A percentile compares a stretch with the other conserved stretches of the same genome.
These are phyloP conservation scores for Lyophyllum semitale DNA, from an alignment of 768 basidiomycete genomes.

Conservation along the genomic window DNA sequence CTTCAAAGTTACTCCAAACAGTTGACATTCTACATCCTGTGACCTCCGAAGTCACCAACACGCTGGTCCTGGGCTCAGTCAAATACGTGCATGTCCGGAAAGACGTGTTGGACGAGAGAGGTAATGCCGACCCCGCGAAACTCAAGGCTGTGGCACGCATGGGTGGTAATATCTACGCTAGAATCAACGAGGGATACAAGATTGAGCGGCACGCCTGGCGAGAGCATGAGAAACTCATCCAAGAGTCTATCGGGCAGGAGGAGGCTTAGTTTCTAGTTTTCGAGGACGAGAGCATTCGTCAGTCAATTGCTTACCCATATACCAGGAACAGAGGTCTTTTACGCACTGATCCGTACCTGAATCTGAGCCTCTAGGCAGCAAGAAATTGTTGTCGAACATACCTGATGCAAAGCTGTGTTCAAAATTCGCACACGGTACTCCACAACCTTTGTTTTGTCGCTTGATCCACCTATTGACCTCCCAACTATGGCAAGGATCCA, in stretches of 20 bases:
- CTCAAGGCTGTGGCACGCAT: slow-evolving; percentile 52
- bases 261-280: no score
- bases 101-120: slow-evolving; percentile 45
- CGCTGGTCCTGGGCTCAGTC: slow-evolving; percentile 52
- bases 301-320: neutral
- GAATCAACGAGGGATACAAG: slow-evolving; percentile 47
- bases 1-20: slow-evolving; percentile 40
- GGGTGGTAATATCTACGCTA: slow-evolving; percentile 52
- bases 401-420: neutral
- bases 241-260: neutral
- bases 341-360: neutral
- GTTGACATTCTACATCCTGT: slow-evolving; percentile 43
- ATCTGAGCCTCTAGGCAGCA: neutral
- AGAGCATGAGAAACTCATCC: slow-evolving; percentile 18
- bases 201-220: slow-evolving; percentile 57
- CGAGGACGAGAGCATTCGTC: neutral
- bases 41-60: slow-evolving; percentile 34
- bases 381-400: neutral
- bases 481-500: no score
- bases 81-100: slow-evolving; percentile 61
- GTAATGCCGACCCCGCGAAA: slow-evolving; percentile 48
- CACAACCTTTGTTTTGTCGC: no score
- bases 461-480: no score
- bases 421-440: no score
- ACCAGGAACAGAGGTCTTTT: neutral